phyloP scores from a whole-genome alignment of 306 rosid genomes.

The Lathyrus aphaca region DNA sequence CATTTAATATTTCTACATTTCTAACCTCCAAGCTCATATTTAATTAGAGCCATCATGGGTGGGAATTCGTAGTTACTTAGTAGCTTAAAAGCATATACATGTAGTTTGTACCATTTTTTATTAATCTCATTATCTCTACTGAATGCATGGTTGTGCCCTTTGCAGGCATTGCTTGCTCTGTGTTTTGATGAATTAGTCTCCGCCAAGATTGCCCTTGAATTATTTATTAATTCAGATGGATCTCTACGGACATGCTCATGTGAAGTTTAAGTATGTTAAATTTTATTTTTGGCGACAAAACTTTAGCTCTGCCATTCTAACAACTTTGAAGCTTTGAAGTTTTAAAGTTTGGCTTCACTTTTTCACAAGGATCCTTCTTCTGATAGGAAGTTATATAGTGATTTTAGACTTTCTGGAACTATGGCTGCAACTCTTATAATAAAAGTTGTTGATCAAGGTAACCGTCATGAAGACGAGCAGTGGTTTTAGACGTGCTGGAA shows the following conservation, averaged over 20 bases:
- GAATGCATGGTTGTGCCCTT: conserved; percentile 47
- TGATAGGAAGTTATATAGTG: conserved; percentile 50
- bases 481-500: too few relatives aligned
- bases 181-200: conserved; percentile 80
- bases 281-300: too few relatives aligned
- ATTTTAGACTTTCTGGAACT: conserved; percentile 90
- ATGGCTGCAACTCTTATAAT: conserved; percentile 93
- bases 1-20: conserved; percentile 26
- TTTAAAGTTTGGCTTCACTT: too few relatives aligned
- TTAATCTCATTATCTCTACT: conserved; percentile 36
- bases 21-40: conserved; percentile 22
- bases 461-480: too few relatives aligned
- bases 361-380: conserved; percentile 32
- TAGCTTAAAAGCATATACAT: neutral
- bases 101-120: conserved; percentile 28
- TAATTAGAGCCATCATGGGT: conserved; percentile 1
- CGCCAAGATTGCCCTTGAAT: conserved; percentile 79
- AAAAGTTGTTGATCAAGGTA: conserved; percentile 65
- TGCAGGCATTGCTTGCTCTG: conserved; percentile 83
- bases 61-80: neutral
- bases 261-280: too few relatives aligned
- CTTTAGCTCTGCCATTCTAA: too few relatives aligned
- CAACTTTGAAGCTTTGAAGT: too few relatives aligned
- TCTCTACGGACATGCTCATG: too few relatives aligned
- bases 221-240: conserved; percentile 81